Conservation (phyloP, 345 rosid species). For the Aquilaria malaccensis region DNA sequence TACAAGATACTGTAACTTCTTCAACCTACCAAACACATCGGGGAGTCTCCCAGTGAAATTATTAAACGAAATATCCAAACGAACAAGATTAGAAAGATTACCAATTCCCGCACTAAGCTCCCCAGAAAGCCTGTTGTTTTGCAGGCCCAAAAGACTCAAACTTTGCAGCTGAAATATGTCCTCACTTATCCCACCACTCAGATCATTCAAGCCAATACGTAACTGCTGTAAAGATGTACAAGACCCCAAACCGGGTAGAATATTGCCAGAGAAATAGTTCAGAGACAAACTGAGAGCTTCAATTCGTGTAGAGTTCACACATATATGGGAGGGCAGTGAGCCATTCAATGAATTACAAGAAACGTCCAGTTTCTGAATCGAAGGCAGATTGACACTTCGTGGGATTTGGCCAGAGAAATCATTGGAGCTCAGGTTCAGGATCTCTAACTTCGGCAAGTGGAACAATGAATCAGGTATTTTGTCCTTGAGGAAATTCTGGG, state of each 20-base stretch:
- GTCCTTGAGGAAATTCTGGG: conserved; percentile 40
- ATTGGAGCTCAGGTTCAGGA: conserved; percentile 55
- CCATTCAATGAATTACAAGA: conserved; percentile 40
- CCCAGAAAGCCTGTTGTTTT: conserved; percentile 53
- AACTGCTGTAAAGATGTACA: conserved; percentile 42
- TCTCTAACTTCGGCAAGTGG: conserved; percentile 28
- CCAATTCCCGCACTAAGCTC: conserved; percentile 28
- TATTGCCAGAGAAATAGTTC: conserved; percentile 49
- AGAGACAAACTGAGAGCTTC: conserved; percentile 28
- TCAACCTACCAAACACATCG: conserved; percentile 36
- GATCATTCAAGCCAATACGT: conserved; percentile 54
- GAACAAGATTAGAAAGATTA: conserved; percentile 38
- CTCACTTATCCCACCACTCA: conserved; percentile 39
- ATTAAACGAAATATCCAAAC: conserved; percentile 51
- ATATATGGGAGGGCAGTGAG: conserved; percentile 43
- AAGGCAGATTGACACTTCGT: conserved; percentile 31
- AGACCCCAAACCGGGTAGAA: conserved; percentile 36
- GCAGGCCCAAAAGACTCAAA: conserved; percentile 36
- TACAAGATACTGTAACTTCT: conserved; percentile 28
- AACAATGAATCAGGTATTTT: conserved; percentile 50
- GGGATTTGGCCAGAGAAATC: conserved; percentile 44
- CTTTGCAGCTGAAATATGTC: conserved; percentile 42
- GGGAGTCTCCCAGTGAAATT: conserved; percentile 52
- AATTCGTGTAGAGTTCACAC: conserved; percentile 36
- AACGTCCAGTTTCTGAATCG: conserved; percentile 33